phyloP scores from a whole-genome alignment of 257 asterid species.

The Fraxinus americana region DNA sequence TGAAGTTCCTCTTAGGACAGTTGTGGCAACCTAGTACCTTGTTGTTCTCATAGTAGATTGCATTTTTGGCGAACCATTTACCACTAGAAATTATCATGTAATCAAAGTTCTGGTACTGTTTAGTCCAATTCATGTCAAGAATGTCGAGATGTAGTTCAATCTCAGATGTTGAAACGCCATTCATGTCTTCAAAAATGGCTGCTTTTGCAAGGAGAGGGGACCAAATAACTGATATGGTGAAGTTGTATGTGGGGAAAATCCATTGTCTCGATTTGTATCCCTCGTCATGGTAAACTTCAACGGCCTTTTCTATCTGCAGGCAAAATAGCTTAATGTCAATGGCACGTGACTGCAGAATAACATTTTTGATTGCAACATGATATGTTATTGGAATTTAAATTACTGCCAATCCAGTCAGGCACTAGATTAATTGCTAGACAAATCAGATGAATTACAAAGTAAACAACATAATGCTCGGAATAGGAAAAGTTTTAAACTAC shows the following conservation, averaged over 20 bases:
- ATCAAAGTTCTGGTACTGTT: constrained; percentile 37
- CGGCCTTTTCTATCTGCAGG: constrained; percentile 41
- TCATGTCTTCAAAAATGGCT: constrained; percentile 40
- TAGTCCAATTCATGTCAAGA: constrained; percentile 45
- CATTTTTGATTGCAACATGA: neutral
- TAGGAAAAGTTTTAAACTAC: neutral
- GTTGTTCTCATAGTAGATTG: constrained; percentile 42
- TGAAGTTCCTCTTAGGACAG: constrained; percentile 42
- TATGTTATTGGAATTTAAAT: neutral
- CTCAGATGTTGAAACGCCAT: constrained; percentile 48
- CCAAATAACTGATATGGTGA: constrained; percentile 47
- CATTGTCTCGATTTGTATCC: constrained; percentile 40
- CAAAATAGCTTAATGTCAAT: neutral
- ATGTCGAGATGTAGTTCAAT: constrained; percentile 47
- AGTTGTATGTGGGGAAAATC: constrained; percentile 45
- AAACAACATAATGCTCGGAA: neutral
- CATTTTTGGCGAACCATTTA: constrained; percentile 42
- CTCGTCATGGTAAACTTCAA: constrained; percentile 48
- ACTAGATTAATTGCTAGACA: neutral
- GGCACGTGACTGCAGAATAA: neutral
- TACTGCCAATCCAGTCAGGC: neutral
- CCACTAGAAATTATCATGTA: constrained; percentile 49
- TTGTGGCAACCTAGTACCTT: constrained; percentile 45
- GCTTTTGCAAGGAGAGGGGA: constrained; percentile 51
- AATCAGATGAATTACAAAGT: neutral